phyloP scores from a whole-genome alignment of 148 eudicot species.

The Spergularia marina region DNA sequence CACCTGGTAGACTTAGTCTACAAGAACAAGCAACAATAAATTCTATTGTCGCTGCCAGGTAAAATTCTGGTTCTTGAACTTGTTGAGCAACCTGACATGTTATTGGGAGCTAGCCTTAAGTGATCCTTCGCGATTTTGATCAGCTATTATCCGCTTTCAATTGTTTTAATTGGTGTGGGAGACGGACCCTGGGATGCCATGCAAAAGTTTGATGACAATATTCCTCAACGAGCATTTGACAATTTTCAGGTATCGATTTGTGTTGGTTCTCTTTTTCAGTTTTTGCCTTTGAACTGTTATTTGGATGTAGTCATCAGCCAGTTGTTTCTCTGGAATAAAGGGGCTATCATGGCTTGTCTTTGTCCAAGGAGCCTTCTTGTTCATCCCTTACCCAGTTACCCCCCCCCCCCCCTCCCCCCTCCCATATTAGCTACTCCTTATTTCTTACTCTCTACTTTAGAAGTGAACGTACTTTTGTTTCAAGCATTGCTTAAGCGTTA shows the following conservation, averaged over 20 bases:
- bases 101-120: conserved; percentile 1
- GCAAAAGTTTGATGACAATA: conserved; percentile 71
- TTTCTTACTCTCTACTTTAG: too few relatives aligned
- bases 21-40: conserved; percentile 74
- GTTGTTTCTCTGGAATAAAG: not conserved
- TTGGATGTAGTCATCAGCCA: not conserved
- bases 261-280: not conserved
- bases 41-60: conserved; percentile 81
- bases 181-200: conserved; percentile 93
- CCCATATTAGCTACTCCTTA: not conserved
- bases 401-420: too few relatives aligned
- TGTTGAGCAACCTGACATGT: not conserved
- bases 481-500: too few relatives aligned
- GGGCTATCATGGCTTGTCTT: not conserved
- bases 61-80: not conserved
- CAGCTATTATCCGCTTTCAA: conserved; percentile 76
- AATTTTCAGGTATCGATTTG: conserved; percentile 64
- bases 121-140: conserved; percentile 10
- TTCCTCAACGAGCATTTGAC: conserved; percentile 77
- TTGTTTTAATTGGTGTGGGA: conserved; percentile 77
- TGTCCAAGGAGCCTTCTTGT: not conserved
- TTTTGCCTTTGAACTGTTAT: not conserved
- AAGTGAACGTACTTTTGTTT: too few relatives aligned
- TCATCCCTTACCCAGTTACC: not conserved
- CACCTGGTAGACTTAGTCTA: conserved; percentile 55